A percentile compares a stretch with the other conserved stretches of the same genome.
Evolutionary conservation across 805 yeast species (phyloP).

Genomic region (Blastobotrys parvus): DNA sequence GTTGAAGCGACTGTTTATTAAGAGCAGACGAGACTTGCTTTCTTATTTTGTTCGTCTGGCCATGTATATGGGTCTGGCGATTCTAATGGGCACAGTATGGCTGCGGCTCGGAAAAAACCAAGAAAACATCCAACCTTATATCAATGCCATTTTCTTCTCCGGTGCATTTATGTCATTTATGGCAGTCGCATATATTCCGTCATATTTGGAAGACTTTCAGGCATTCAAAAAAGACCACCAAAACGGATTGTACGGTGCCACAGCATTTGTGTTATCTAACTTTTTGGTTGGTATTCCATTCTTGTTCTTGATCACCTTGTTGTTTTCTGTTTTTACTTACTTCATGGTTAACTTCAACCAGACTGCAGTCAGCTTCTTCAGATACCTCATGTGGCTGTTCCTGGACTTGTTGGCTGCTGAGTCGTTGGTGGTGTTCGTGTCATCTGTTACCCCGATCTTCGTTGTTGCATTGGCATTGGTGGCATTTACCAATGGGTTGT

Average conservation of each 20-base stretch:
- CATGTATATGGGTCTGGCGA: constrained; percentile 35
- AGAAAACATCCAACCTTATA: constrained; percentile 25
- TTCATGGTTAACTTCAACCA: constrained; percentile 30
- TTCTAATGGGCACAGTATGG: constrained; percentile 36
- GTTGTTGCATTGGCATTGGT: constrained; percentile 34
- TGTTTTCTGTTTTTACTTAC: constrained; percentile 31
- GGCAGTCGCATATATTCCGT: constrained; percentile 37
- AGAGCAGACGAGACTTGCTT: constrained; percentile 31
- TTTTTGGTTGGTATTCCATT: constrained; percentile 33
- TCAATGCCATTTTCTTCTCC: constrained; percentile 32
- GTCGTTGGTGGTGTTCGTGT: constrained; percentile 31
- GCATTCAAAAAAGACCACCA: constrained; percentile 28
- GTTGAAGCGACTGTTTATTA: constrained; percentile 24
- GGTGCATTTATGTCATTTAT: constrained; percentile 41
- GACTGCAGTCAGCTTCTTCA: constrained; percentile 28
- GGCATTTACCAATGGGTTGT: constrained; percentile 36
- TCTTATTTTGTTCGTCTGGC: constrained; percentile 32
- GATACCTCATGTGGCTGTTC: constrained; percentile 33
- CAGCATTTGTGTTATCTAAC: constrained; percentile 30
- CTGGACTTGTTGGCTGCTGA: constrained; percentile 36
- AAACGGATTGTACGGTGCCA: constrained; percentile 34
- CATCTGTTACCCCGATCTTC: constrained; percentile 31
- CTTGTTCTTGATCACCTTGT: constrained; percentile 26
- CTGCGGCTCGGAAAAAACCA: constrained; percentile 25
- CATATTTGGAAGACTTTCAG: constrained; percentile 31